Evolutionary conservation across 2,329 filamentous ascomycete species (phyloP).

Genomic region (Pseudogymnoascus sp.): DNA sequence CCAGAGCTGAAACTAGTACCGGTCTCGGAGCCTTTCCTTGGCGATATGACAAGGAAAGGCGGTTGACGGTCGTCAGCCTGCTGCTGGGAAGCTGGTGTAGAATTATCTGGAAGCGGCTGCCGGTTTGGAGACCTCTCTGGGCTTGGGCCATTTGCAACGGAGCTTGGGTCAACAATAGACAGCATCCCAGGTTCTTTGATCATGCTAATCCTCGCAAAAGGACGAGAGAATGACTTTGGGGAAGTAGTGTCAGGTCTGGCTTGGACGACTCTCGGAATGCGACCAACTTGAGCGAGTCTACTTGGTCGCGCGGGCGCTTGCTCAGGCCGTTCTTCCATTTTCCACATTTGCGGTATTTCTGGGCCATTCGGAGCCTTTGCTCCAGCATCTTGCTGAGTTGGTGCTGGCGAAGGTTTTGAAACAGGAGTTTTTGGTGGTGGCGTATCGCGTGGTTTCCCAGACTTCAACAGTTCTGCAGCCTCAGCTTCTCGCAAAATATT

Average conservation of each 20-base stretch:
- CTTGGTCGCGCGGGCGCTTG: slow-evolving; percentile 31
- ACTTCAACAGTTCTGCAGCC: slow-evolving; percentile 21
- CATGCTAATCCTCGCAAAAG: slow-evolving; percentile 56
- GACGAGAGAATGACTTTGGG: slow-evolving; percentile 76
- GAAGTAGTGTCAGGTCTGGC: slow-evolving; percentile 58
- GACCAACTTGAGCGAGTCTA: slow-evolving; percentile 70
- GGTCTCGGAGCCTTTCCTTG: slow-evolving; percentile 62
- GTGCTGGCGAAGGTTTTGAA: background rate
- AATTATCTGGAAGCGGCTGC: slow-evolving; percentile 11
- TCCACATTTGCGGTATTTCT: slow-evolving; percentile 6
- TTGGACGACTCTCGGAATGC: slow-evolving; percentile 76
- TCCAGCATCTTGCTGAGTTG: background rate
- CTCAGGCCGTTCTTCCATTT: background rate
- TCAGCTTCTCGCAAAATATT: slow-evolving; percentile 44
- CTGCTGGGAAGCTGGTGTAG: background rate
- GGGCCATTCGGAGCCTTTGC: background rate
- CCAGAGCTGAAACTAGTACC: slow-evolving; percentile 55
- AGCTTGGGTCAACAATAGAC: slow-evolving; percentile 31
- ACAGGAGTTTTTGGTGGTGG: background rate
- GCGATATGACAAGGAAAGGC: slow-evolving; percentile 62
- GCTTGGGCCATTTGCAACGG: slow-evolving; percentile 42
- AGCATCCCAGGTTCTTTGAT: slow-evolving; percentile 22
- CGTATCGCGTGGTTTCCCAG: background rate
- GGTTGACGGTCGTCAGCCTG: background rate
- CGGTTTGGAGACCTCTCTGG: slow-evolving; percentile 21